Base-by-base conservation (phyloP, 1,284 basidiomycete species). In the Thelephora terrestris region DNA sequence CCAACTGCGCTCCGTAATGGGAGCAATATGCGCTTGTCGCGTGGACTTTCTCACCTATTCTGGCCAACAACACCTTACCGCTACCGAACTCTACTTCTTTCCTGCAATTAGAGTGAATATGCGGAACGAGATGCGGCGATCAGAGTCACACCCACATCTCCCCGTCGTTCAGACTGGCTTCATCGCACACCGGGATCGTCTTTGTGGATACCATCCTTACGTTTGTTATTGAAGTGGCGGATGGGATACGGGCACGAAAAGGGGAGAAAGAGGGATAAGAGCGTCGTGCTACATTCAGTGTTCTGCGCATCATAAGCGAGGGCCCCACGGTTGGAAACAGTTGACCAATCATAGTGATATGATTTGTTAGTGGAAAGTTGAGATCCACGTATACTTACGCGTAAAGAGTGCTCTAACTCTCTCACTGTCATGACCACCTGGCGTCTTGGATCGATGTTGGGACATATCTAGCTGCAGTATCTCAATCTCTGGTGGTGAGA, bases 1-100 rank as follows among this genome's bases (percentile, higher is more conserved):
- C 76, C n/a, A 93, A 72, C 7, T 82, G 85, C 2, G 89, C 86
- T 12, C 89, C 89, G 60, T 90, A 91, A 65, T 94, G 91, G 3
- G 91, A 93, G 68, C 91, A 95, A 67, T 81, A 87, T 14, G 86
- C 85, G 53, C 83, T 85, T 0, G 88, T 94, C 3, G 91, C 91
- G 59, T 83, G 72, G 6, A 83, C 67, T 52, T 83, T 78, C 58
- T 86, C 81, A 21, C 82, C 82, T 23, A 94, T 66, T 50, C 85
- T 83, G 50, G 85, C 85, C 14, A 95, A 65, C 10, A 95, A 71
- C 34, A 93, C 81, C 65, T 90, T 89, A 43, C 88, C 89, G 17
- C 80, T 70, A n/a, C 59, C 63, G 62, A 94, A 92, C 7, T 75
- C 72, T 45, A 95, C 87, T 60, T 92, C 79, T 64, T 88, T 89